A percentile compares a stretch with the other conserved stretches of the same genome.
phyloP scores from a whole-genome alignment of 768 basidiomycete species.

The Russula griseocarnosa region DNA sequence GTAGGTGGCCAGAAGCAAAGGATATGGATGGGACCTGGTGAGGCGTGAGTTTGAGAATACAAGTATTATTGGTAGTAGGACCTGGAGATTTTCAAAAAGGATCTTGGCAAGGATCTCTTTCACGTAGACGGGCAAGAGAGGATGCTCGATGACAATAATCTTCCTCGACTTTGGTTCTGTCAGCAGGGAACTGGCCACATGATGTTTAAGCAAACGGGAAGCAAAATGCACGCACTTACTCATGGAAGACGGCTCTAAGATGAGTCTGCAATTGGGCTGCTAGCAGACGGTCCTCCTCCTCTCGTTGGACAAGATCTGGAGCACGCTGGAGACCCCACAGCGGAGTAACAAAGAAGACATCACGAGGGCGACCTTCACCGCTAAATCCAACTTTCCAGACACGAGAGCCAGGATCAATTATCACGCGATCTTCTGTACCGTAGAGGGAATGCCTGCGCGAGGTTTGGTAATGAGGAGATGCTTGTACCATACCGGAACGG shows the following conservation, averaged over 20 bases:
- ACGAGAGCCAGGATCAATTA: slow-evolving; percentile 91
- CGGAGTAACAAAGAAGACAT: slow-evolving; percentile 64
- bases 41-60: background rate
- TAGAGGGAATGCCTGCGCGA: slow-evolving; percentile 90
- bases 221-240: slow-evolving; percentile 49
- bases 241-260: slow-evolving; percentile 75
- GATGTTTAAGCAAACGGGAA: slow-evolving; percentile 28
- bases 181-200: slow-evolving; percentile 66
- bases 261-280: slow-evolving; percentile 64
- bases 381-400: slow-evolving; percentile 99
- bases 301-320: slow-evolving; percentile 49
- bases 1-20: slow-evolving; percentile 84
- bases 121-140: slow-evolving; percentile 77
- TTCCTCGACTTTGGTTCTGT: slow-evolving; percentile 95
- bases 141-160: slow-evolving; percentile 88
- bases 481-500: slow-evolving; percentile 45
- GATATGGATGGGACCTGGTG: slow-evolving; percentile 87
- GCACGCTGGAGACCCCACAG: slow-evolving; percentile 63
- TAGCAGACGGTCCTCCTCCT: slow-evolving; percentile 71
- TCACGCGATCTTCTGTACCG: slow-evolving; percentile 91
- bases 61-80: slow-evolving; percentile 33
- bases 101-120: slow-evolving; percentile 85
- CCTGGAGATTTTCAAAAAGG: slow-evolving; percentile 88
- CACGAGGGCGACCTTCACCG: slow-evolving; percentile 87
- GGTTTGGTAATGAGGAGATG: slow-evolving; percentile 81